Evolutionary conservation across 345 rosid species (phyloP).

Genomic region (Citrus mangshanensis): DNA sequence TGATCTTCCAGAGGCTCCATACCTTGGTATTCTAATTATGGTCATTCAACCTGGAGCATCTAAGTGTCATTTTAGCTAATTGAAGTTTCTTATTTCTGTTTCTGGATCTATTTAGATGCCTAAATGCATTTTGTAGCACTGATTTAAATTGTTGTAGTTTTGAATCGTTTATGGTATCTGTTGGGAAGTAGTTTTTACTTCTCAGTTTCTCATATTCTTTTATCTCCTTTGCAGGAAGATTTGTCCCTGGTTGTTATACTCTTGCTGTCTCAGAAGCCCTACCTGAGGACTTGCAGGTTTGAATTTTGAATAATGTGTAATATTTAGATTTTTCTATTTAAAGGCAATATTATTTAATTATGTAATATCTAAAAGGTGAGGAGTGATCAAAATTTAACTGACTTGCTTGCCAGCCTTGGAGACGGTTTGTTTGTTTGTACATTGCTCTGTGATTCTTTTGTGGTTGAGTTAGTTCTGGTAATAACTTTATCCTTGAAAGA

Average conservation of each 20-base stretch:
- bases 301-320: conserved; percentile 4
- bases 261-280: conserved; percentile 83
- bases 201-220: neutral
- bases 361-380: neutral
- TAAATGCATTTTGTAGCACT: neutral
- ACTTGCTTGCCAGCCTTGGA: neutral
- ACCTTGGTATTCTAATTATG: no score
- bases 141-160: neutral
- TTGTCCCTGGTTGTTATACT: conserved; percentile 84
- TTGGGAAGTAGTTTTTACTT: neutral
- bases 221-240: conserved; percentile 51
- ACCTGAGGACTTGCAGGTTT: conserved; percentile 82
- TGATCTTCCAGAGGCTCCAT: no score
- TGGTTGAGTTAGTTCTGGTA: neutral
- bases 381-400: neutral
- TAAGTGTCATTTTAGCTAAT: no score
- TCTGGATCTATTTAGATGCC: neutral
- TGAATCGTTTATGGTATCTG: neutral
- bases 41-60: no score
- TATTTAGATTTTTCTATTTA: neutral
- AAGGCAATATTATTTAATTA: neutral
- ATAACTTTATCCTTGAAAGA: neutral
- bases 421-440: neutral
- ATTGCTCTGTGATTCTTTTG: neutral
- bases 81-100: no score